Evolutionary conservation across 345 rosid genomes (phyloP).

Genomic region (Noccaea caerulescens): DNA sequence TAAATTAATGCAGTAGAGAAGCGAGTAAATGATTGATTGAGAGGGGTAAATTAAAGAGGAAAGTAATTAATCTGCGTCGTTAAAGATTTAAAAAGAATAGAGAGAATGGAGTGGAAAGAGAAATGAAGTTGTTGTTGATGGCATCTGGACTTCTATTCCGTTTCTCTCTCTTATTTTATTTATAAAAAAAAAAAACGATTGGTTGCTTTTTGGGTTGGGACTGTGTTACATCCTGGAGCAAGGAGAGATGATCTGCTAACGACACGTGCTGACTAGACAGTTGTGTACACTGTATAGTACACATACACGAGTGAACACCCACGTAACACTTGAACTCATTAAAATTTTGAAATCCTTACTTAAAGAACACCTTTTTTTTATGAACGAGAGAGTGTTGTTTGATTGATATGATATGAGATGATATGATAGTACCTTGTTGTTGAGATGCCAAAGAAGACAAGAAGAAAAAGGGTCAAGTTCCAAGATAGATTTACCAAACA

Average conservation of each 20-base stretch:
- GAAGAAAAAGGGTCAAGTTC: slow-evolving; percentile 38
- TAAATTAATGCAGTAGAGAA: neutral
- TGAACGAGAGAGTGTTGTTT: neutral
- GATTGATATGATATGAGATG: slow-evolving; percentile 30
- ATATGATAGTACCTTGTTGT: slow-evolving; percentile 23
- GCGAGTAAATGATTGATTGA: neutral
- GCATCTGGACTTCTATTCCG: slow-evolving; percentile 4
- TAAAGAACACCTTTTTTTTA: neutral
- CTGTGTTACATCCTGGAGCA: slow-evolving; percentile 36
- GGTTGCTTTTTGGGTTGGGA: slow-evolving; percentile 36
- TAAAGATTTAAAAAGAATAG: neutral
- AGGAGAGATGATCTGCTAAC: slow-evolving; percentile 22
- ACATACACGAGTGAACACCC: slow-evolving; percentile 19
- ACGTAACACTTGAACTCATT: slow-evolving; percentile 23
- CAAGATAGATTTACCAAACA: slow-evolving; percentile 33
- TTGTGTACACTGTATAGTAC: slow-evolving; percentile 37
- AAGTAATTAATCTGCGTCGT: neutral
- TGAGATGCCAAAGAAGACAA: slow-evolving; percentile 36
- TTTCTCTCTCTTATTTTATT: neutral
- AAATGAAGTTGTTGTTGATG: slow-evolving; percentile 24
- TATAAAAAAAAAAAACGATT: neutral
- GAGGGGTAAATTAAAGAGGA: neutral
- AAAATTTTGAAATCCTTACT: neutral
- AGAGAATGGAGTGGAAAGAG: slow-evolving; percentile 6
- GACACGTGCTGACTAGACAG: slow-evolving; percentile 43